phyloP scores from a whole-genome alignment of 2,329 filamentous ascomycete species.

The Botrytis sinoallii region DNA sequence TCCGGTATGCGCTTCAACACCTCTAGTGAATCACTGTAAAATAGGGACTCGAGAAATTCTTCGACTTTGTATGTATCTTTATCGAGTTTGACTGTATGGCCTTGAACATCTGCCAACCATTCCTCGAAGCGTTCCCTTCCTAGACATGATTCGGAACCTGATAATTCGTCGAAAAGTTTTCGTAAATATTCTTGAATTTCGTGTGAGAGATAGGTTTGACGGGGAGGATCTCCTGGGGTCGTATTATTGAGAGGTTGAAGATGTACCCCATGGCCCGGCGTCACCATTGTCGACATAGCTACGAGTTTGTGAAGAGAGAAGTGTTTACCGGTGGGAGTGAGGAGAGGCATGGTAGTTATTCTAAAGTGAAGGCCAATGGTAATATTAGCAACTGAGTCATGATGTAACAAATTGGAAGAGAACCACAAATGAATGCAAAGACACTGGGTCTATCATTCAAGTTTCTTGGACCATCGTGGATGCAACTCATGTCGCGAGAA shows the following conservation, averaged over 20 bases:
- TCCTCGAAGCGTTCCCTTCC: slow-evolving; percentile 43
- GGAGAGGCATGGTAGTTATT: slow-evolving; percentile 27
- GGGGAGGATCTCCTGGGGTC: slow-evolving; percentile 23
- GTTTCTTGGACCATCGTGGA: not conserved
- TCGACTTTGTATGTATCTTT: slow-evolving; percentile 37
- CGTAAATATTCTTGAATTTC: slow-evolving; percentile 49
- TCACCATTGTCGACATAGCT: slow-evolving; percentile 37
- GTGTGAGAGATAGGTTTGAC: slow-evolving; percentile 45
- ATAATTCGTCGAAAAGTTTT: slow-evolving; percentile 47
- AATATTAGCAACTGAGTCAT: slow-evolving; percentile 12
- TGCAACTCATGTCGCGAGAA: not conserved
- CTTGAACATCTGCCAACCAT: slow-evolving; percentile 53
- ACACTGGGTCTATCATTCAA: not conserved
- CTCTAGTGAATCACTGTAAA: slow-evolving; percentile 34
- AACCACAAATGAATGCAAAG: slow-evolving; percentile 16
- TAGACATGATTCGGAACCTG: slow-evolving; percentile 38
- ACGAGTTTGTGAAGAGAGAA: slow-evolving; percentile 38
- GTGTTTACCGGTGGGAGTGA: slow-evolving; percentile 33
- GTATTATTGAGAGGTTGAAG: slow-evolving; percentile 22
- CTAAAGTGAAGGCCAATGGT: not conserved
- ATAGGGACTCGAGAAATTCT: slow-evolving; percentile 35
- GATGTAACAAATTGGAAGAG: not conserved
- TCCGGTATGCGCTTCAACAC: slow-evolving; percentile 27
- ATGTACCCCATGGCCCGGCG: slow-evolving; percentile 31
- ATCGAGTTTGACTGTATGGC: slow-evolving; percentile 28